Conservation (phyloP, 768 basidiomycete genomes). For the Tremella fuciformis region DNA sequence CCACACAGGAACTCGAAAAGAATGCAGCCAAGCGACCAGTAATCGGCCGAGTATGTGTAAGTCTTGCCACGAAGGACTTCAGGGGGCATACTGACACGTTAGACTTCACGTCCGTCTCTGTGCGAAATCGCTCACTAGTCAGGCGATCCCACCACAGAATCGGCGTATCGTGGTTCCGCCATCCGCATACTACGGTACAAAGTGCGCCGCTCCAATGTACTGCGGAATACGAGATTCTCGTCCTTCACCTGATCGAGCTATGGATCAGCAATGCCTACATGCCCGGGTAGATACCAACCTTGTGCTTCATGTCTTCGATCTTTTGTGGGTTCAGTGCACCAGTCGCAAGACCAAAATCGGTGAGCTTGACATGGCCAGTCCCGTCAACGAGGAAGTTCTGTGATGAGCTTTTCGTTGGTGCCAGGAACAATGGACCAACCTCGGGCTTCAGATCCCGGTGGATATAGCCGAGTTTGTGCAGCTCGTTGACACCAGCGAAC, state of each 20-base stretch:
- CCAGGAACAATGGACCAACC: conserved; percentile 54
- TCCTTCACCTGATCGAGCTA: conserved; percentile 97
- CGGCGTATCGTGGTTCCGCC: conserved; percentile 83
- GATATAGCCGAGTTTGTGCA: conserved; percentile 96
- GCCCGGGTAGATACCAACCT: conserved; percentile 57
- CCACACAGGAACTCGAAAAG: conserved; percentile 73
- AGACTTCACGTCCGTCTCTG: background rate
- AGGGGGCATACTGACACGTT: conserved; percentile 66
- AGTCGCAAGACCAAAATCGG: conserved; percentile 96
- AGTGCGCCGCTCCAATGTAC: conserved; percentile 89
- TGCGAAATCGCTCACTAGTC: conserved; percentile 62
- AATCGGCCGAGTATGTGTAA: conserved; percentile 94
- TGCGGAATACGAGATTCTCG: conserved; percentile 79
- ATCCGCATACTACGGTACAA: conserved; percentile 89
- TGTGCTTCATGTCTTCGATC: conserved; percentile 90
- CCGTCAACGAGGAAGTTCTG: conserved; percentile 97
- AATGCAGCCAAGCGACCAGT: conserved; percentile 97
- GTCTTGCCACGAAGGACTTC: conserved; percentile 85
- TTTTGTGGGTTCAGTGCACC: conserved; percentile 90
- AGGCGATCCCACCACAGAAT: conserved; percentile 95
- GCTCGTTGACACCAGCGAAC: conserved; percentile 88
- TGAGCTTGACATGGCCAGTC: conserved; percentile 83
- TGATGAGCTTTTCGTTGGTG: background rate
- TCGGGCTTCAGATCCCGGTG: conserved; percentile 98
- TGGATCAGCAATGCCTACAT: conserved; percentile 2